Base-by-base conservation (phyloP, 2,329 filamentous ascomycete species). In the Capronia coronata region DNA sequence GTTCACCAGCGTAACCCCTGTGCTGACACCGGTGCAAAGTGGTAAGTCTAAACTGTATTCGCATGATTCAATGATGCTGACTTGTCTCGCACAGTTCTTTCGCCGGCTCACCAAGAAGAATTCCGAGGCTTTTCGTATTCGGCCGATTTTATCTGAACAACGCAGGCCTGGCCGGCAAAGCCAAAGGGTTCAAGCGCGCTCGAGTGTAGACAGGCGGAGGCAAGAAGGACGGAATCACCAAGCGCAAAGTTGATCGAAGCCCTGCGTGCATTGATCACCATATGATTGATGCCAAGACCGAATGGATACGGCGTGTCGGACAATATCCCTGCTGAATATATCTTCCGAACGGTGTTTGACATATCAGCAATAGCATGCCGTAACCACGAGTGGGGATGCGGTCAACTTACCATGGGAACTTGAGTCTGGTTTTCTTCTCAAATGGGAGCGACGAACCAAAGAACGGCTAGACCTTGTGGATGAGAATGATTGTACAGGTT, bases 101-200 rank as follows among this genome's bases (percentile, higher is more conserved):
- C 91, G 22, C 93, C 97, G 75, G 88, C 89, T 37, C 97, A 97
- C 90, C 93, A 98, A 73, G 93, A 98, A 74, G 90, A 98, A 68
- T 98, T 98, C 84, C 83, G 93, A 52, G 93, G 93, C 59, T 98
- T 98, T 75, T 97, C 91, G 21, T 98, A 98, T 71, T 93, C 87
- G 45, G 87, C 87, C 53, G 89, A 95, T 68, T 56, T 56, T 51
- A 47, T 56, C 34, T 56, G 49, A 47, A 48, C 34, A 42, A 52
- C 44, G 9, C 10, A 19, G 10, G 22, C 10, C 25, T 19, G 3
- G 14, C 22, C 16, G 25, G n/a, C 7, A 7, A n/a, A 41, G 4
- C 19, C 3, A 25, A 14, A 43, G 7, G 45, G 16, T 19, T 22
- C 42, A 9, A 25, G 18, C 30, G 19, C 29, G 18, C 35, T 16